These are phyloP conservation scores for Penicillium dipodomyicola DNA, from an alignment of 495 filamentous ascomycete genomes.

Conservation along the genomic window DNA sequence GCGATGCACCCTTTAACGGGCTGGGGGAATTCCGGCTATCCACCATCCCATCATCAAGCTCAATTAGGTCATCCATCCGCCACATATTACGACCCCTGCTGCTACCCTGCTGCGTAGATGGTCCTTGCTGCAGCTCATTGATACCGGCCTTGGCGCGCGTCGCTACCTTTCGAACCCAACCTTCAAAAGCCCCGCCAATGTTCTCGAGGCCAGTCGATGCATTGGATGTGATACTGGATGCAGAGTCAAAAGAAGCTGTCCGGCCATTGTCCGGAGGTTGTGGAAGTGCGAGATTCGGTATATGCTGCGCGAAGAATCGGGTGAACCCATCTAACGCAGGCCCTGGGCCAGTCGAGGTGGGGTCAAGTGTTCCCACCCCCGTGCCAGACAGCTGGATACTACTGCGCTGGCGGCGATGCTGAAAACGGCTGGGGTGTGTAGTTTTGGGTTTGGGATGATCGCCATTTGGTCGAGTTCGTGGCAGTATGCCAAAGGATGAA, in stretches of 20 bases:
- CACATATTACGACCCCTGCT: conserved; percentile 35
- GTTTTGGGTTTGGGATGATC: conserved; percentile 21
- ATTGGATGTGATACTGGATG: conserved; percentile 41
- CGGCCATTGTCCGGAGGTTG: conserved; percentile 28
- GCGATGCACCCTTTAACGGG: conserved; percentile 16
- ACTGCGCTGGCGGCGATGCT: conserved; percentile 44
- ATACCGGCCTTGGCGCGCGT: conserved; percentile 45
- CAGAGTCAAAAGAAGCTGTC: conserved; percentile 43
- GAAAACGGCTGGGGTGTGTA: conserved; percentile 20
- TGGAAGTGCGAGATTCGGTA: conserved; percentile 63
- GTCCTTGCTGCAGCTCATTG: conserved; percentile 41
- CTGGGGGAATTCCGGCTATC: conserved; percentile 33
- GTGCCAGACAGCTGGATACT: conserved; percentile 63
- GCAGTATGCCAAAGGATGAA: conserved; percentile 25
- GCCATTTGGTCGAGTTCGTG: conserved; percentile 21
- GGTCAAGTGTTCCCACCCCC: conserved; percentile 77
- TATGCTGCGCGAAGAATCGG: conserved; percentile 70
- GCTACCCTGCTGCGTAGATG: conserved; percentile 30
- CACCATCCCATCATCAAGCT: conserved; percentile 63
- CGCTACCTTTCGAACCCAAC: conserved; percentile 81
- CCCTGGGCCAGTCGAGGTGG: conserved; percentile 66
- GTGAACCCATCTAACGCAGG: conserved; percentile 79
- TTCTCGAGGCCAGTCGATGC: conserved; percentile 68
- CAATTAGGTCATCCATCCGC: conserved; percentile 73
- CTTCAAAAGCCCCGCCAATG: conserved; percentile 79